Conservation (phyloP, 129 eudicot genomes). For the Chrysanthemum makinoi region DNA sequence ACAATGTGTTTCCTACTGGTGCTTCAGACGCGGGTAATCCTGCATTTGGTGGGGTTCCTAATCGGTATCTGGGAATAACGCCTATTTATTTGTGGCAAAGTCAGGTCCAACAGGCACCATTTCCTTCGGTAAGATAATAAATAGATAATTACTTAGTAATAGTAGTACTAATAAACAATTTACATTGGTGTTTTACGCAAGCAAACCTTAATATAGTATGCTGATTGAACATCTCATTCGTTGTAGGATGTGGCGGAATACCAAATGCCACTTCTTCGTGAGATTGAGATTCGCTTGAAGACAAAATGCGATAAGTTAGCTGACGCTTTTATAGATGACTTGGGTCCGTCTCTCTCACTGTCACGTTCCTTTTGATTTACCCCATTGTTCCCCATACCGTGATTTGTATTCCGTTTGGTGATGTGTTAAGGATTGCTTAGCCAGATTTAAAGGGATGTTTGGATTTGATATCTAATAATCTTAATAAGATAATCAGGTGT, state of each 20-base stretch:
- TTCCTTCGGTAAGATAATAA: slow-evolving; percentile 51
- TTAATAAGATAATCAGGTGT: no score
- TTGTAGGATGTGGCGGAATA: slow-evolving; percentile 86
- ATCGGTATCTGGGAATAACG: slow-evolving; percentile 87
- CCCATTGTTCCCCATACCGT: no score
- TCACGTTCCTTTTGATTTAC: no score
- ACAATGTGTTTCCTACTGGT: slow-evolving; percentile 27
- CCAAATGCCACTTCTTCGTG: slow-evolving; percentile 82
- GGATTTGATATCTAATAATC: no score
- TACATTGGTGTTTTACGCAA: slow-evolving; percentile 3
- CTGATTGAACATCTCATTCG: slow-evolving; percentile 4
- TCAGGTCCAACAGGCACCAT: slow-evolving; percentile 71
- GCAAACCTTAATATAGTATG: background rate
- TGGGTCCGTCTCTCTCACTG: slow-evolving; percentile 45
- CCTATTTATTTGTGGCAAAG: slow-evolving; percentile 85
- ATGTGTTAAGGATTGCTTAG: no score
- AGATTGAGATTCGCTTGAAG: slow-evolving; percentile 79
- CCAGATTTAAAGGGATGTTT: no score
- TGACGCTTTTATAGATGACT: slow-evolving; percentile 75
- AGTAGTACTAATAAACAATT: background rate
- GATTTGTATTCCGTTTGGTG: no score
- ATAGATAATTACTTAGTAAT: background rate
- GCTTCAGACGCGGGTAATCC: slow-evolving; percentile 61
- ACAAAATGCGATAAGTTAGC: slow-evolving; percentile 87
- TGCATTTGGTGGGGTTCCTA: slow-evolving; percentile 94